Evolutionary conservation across 2,329 filamentous ascomycete species (phyloP), one percentile per base, ranked within the genome.

Genomic region (Moelleriella libera): DNA sequence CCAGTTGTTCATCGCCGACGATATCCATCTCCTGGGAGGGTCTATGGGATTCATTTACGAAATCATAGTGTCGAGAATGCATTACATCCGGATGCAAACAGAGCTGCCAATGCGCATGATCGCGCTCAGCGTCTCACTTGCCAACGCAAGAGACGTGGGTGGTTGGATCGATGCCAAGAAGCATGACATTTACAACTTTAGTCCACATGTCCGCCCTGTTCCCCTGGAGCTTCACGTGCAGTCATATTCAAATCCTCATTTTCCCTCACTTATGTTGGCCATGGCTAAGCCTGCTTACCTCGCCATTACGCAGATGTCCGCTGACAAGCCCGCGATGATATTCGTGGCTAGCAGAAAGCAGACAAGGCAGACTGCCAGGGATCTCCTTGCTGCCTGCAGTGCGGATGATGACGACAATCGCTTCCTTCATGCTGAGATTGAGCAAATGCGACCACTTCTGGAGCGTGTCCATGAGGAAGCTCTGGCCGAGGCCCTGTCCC

Each of bases 171-270:
- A 94, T 54, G 92, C 90, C 6, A 94, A 82, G 64, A 97, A 96
- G 70, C 92, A 98, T 62, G 94, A 92, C 45, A 95, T 95, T 53
- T 98, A 90, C 74, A 98, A 98, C 68, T 98, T 98, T 70, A 95
- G 88, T 57, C 92, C 92, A 2, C 84, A 90, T 58, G 82, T 90
- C 51, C 83, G 94, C 48, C 85, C 88, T 1, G 80, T 96, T 14
- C 89, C 90, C 28, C 70, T 98, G 32, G 90, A 97, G 63, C 77
- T 98, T 49, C 88, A 96, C 61, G 84, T 98, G 44, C 92, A 98
- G 65, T 90, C 89, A 1, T 98, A 92, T 68, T 86, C 83, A 30
- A 94, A 95, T 50, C 88, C 94, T 44, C 94, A 98, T 61, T 96
- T 95, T 69, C 94, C 92, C 4, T 97, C 92, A 9, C 75, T 98